These are phyloP conservation scores for Cucumis hystrix DNA, from an alignment of 306 rosid species.

Conservation along the genomic window DNA sequence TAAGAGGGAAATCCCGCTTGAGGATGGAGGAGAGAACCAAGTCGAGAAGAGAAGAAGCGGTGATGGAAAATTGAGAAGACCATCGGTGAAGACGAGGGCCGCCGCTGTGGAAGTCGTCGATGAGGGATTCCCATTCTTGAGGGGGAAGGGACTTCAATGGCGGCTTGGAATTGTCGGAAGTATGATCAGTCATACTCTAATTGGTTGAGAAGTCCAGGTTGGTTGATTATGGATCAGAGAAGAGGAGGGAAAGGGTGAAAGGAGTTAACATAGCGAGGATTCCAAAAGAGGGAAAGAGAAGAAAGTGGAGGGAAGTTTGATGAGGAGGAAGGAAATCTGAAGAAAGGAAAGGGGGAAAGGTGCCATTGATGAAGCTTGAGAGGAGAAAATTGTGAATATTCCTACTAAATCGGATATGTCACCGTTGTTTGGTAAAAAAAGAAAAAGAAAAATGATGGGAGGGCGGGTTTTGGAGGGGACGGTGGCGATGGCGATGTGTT, in stretches of 20 bases:
- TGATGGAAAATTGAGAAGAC: conserved; percentile 24
- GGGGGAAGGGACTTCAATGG: conserved; percentile 41
- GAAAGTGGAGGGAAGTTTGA: neutral
- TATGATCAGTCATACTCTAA: conserved; percentile 30
- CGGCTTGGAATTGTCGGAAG: conserved; percentile 17
- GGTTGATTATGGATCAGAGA: neutral
- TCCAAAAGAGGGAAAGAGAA: neutral
- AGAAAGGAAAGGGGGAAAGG: neutral
- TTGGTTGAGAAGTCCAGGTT: neutral
- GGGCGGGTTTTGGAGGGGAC: neutral
- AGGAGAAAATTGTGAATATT: neutral
- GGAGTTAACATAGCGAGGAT: neutral
- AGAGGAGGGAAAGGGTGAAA: neutral
- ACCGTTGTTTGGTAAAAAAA: neutral
- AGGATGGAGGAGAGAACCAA: conserved; percentile 47
- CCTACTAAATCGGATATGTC: neutral
- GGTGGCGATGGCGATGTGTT: neutral
- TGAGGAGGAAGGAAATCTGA: neutral
- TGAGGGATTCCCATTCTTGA: conserved; percentile 71
- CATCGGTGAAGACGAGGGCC: conserved; percentile 37
- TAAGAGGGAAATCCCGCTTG: conserved; percentile 55
- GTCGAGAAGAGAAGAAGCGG: conserved; percentile 31
- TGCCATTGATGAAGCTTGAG: neutral
- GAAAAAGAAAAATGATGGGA: neutral
- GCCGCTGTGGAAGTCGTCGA: conserved; percentile 75